Conservation (phyloP, 2,329 filamentous ascomycete genomes). For the Colletotrichum cuscutae region DNA sequence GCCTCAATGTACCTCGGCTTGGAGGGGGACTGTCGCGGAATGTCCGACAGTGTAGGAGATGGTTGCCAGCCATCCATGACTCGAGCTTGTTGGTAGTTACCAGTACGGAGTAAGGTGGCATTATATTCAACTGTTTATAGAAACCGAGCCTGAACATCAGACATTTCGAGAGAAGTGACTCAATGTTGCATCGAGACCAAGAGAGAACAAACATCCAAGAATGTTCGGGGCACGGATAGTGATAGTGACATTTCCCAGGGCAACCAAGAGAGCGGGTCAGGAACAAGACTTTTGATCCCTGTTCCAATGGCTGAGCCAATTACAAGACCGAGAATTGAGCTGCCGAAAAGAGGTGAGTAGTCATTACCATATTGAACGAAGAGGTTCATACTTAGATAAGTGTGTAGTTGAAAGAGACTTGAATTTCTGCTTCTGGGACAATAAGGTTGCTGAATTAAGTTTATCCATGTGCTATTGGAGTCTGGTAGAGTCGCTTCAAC, state of each 20-base stretch:
- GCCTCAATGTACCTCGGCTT: not conserved
- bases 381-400: too few relatives aligned
- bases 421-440: not conserved
- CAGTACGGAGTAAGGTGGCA: not conserved
- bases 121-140: not conserved
- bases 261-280: not conserved
- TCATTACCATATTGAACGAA: not conserved
- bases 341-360: not conserved
- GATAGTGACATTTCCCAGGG: not conserved
- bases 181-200: not conserved
- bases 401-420: not conserved
- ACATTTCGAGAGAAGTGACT: not conserved
- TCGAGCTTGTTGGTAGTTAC: not conserved
- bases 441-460: slow-evolving; percentile 6
- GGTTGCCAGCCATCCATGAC: not conserved
- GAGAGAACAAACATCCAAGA: not conserved
- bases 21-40: not conserved
- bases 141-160: not conserved
- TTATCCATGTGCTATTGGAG: not conserved
- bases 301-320: not conserved
- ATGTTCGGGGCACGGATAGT: not conserved
- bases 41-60: not conserved
- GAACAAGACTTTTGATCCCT: not conserved
- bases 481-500: slow-evolving; percentile 1
- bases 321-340: not conserved